Base-by-base conservation (phyloP, 352 stramenopile species). In the Phytophthora foliorum region DNA sequence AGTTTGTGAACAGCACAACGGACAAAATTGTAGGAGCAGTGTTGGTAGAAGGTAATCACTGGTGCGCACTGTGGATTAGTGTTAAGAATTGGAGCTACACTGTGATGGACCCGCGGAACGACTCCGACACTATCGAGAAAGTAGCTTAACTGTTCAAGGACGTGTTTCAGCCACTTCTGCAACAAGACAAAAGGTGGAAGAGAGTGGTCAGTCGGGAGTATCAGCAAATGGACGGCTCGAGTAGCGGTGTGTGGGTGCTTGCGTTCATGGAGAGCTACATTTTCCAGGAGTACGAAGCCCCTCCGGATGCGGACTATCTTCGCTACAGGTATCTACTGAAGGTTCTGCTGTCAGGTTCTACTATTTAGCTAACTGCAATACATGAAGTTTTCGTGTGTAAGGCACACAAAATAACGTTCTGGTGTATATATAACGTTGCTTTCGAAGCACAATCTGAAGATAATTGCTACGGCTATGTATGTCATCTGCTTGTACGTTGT, bases 21-120 rank as follows among this genome's bases (percentile, higher is more conserved):
- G 38, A 32, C 6, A 59, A 49, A 0, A 49, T 59, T 16, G 38
- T 59, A 2, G 52, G 22, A 1, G 38, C 36, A 14, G 52, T 59
- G 7, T 7, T 34, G 34, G 29, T 59, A 11, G 17, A 59, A 24
- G 6, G 17, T 2, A 59, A 50, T 50, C 52, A 59, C 25, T 59
- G 52, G 52, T 50, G 36, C 16, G 52, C 52, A 11, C 14, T 59
- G 11, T 46, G 51, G 17, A 58, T 58, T 21, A 31, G 22, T n/a
- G 17, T 56, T 2, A 25, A 42, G 17, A 56, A 24, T 22, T 56
- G 14, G 34, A 41, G 3, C 17, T 41, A 41, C 17, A 41, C 34
- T 41, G 34, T 41, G 7, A 41, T 41, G 7, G 34, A 41, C 17
- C 34, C 34, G 17, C 10, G 7, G 34, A 56, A 42, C n/a, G n/a